Evolutionary conservation across 78 protist genomes (phyloP), one percentile per base, ranked within the genome.

Genomic region (Pelomyxa schiedti): DNA sequence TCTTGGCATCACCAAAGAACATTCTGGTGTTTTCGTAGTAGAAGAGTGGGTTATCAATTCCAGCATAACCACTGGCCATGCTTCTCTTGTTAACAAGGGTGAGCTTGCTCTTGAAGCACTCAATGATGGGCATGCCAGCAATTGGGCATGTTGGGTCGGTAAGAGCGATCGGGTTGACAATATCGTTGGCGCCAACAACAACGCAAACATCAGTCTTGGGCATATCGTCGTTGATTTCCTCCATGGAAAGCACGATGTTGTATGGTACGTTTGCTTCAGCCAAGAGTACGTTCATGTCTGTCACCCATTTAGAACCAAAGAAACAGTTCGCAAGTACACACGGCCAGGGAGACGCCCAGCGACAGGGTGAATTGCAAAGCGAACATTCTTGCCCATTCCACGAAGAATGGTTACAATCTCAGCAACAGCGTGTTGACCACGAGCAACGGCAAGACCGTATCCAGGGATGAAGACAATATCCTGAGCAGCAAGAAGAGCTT

Each of bases 181-280:
- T 97, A 84, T 97, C 99, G 83, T 95, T 95, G 65, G 99, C 99
- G 32, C 99, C 83, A 65, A 78, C 79, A 0, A 76, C 83, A 7
- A 82, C 63, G 1, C 74, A 88, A 26, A 93, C 72, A 42, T 95
- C 99, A 9, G 82, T 72, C 2, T 73, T 58, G 1, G 5, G 65
- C 36, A 95, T 69, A 35, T 93, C 92, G 2, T 69, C 94, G 79
- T 97, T 94, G 76, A 97, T 78, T 52, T 97, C 99, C 5, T 96
- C 99, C 99, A 97, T 96, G 75, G 93, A 97, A 37, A 69, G 58
- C n/a, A 97, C 98, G 28, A 92, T 80, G 58, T 97, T 98, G 70
- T 96, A 97, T 16, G 99, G 99, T 24, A 96, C 96, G 29, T 83
- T 77, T 2, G 97, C 98, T 86, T 97, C 99, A 7, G 96, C 94